Conservation (phyloP, 2,329 filamentous ascomycete genomes). For the Exophiala dermatitidis region DNA sequence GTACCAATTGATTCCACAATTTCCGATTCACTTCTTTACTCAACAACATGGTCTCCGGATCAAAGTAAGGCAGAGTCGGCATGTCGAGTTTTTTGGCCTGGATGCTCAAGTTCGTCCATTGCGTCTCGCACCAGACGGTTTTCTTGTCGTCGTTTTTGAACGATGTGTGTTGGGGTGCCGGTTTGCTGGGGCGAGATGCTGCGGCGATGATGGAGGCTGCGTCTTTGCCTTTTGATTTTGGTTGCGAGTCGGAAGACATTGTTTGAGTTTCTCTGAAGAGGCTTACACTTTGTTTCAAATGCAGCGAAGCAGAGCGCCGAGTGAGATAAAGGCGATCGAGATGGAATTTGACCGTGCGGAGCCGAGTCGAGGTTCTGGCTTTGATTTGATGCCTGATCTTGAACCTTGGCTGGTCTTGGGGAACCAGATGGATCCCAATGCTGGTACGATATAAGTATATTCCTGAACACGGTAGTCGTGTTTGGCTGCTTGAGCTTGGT, state of each 20-base stretch:
- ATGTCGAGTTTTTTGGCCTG: constrained; percentile 21
- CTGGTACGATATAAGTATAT: too few relatives aligned
- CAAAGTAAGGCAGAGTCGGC: constrained; percentile 24
- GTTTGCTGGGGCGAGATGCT: constrained; percentile 12
- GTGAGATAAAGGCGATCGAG: too few relatives aligned
- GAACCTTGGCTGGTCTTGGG: too few relatives aligned
- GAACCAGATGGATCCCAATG: too few relatives aligned
- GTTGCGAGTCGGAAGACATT: background rate
- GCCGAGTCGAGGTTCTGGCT: too few relatives aligned
- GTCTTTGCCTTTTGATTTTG: constrained; percentile 2
- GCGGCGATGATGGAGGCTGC: constrained; percentile 19
- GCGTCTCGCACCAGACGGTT: constrained; percentile 24
- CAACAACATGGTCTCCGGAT: constrained; percentile 26
- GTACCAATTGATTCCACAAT: constrained; percentile 24
- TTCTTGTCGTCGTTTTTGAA: constrained; percentile 17
- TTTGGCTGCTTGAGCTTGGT: too few relatives aligned
- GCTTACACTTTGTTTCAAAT: too few relatives aligned
- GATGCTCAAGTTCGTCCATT: constrained; percentile 25
- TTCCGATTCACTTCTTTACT: constrained; percentile 23
- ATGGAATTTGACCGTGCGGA: too few relatives aligned
- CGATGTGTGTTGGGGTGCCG: background rate
- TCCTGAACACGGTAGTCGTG: too few relatives aligned
- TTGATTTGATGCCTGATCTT: too few relatives aligned
- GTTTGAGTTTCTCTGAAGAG: too few relatives aligned
- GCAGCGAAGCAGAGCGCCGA: too few relatives aligned